phyloP scores from a whole-genome alignment of 2,329 filamentous ascomycete species.

The Anthostomella pinea region DNA sequence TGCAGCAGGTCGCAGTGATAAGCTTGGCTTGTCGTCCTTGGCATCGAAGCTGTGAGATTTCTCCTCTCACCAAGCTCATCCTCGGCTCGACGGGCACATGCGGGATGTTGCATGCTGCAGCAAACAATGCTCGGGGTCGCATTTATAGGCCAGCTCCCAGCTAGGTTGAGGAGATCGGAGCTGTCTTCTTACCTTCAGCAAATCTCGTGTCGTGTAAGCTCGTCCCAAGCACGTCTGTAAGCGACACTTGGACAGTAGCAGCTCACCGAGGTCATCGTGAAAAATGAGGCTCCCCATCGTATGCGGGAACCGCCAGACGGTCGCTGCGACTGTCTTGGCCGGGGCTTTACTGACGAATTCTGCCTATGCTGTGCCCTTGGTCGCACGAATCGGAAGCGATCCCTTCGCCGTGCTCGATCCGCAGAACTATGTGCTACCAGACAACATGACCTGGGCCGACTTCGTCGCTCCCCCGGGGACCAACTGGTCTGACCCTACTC shows the following conservation, averaged over 20 bases:
- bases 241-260: slow-evolving; percentile 2
- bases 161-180: neutral
- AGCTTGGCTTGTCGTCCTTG: too few relatives aligned
- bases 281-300: slow-evolving; percentile 18
- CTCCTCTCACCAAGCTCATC: too few relatives aligned
- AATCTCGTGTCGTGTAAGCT: slow-evolving; percentile 3
- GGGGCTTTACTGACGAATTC: slow-evolving; percentile 12
- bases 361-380: slow-evolving; percentile 16
- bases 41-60: too few relatives aligned
- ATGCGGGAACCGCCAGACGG: slow-evolving; percentile 8
- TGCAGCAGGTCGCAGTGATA: too few relatives aligned
- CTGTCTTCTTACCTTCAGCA: neutral
- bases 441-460: slow-evolving; percentile 53
- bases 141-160: slow-evolving; percentile 14
- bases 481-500: slow-evolving; percentile 44
- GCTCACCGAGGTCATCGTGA: slow-evolving; percentile 6
- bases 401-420: slow-evolving; percentile 49
- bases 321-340: slow-evolving; percentile 15
- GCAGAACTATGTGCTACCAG: slow-evolving; percentile 51
- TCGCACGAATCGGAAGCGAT: slow-evolving; percentile 22
- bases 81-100: too few relatives aligned
- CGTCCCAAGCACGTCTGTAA: slow-evolving; percentile 7
- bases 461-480: slow-evolving; percentile 45
- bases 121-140: slow-evolving; percentile 1
- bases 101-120: slow-evolving; percentile 3